Conservation (phyloP, 495 filamentous ascomycete genomes). For the Trichoderma erinaceum region DNA sequence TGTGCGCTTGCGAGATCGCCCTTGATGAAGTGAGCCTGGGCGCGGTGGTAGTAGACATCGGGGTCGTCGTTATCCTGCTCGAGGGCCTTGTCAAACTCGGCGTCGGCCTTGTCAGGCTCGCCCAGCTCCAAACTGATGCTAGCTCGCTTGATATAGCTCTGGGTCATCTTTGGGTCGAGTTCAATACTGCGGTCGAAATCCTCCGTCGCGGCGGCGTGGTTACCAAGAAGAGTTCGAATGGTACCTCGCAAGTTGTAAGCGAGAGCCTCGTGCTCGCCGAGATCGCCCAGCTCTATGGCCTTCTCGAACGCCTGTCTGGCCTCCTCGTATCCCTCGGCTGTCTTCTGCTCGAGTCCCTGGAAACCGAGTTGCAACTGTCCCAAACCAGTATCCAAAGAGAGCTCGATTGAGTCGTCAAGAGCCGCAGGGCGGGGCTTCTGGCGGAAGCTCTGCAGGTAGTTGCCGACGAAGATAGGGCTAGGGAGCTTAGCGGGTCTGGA, state of each 20-base stretch:
- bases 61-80: constrained; percentile 82
- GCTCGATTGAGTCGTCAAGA: constrained; percentile 68
- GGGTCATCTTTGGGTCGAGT: constrained; percentile 76
- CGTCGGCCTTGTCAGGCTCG: constrained; percentile 75
- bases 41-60: constrained; percentile 98
- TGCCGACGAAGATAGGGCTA: constrained; percentile 91
- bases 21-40: constrained; percentile 97
- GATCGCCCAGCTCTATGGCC: constrained; percentile 71
- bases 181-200: constrained; percentile 91
- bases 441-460: constrained; percentile 98
- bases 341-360: constrained; percentile 72
- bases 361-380: constrained; percentile 80
- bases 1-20: constrained; percentile 87
- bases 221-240: constrained; percentile 85
- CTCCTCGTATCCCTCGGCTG: constrained; percentile 81
- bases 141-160: constrained; percentile 97
- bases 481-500: constrained; percentile 67
- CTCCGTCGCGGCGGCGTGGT: constrained; percentile 70
- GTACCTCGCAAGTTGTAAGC: constrained; percentile 96
- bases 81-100: constrained; percentile 83
- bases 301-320: constrained; percentile 79
- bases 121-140: constrained; percentile 96
- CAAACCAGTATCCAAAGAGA: constrained; percentile 73
- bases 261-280: constrained; percentile 76
- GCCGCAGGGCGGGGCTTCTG: constrained; percentile 69